Percentiles rank a stretch among this genome's conserved stretches.
Conservation (phyloP, 352 stramenopile species). For the Globisporangium solare region DNA sequence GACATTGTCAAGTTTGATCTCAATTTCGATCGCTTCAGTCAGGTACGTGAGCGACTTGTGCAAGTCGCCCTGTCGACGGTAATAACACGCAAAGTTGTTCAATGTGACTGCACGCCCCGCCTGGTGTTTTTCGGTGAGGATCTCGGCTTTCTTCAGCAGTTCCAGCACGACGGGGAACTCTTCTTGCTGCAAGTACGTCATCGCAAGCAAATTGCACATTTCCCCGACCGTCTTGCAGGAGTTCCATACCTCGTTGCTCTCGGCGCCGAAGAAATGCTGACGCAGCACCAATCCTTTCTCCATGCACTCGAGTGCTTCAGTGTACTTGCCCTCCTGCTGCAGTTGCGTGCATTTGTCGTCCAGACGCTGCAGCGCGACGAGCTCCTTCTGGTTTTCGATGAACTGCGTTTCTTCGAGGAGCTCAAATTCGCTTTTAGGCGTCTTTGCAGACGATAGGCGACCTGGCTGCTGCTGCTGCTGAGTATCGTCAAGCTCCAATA, state of each 20-base stretch:
- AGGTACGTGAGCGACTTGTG: conserved; percentile 90
- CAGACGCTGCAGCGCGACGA: conserved; percentile 85
- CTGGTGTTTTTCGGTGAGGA: conserved; percentile 87
- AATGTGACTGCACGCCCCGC: conserved; percentile 87
- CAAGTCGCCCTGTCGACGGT: conserved; percentile 87
- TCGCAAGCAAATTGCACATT: conserved; percentile 94
- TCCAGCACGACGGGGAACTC: conserved; percentile 90
- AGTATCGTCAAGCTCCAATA: conserved; percentile 31
- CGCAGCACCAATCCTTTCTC: conserved; percentile 90
- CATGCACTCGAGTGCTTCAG: conserved; percentile 92
- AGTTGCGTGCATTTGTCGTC: conserved; percentile 88
- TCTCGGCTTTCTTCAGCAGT: conserved; percentile 93
- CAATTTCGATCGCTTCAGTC: conserved; percentile 91
- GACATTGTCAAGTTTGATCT: conserved; percentile 78
- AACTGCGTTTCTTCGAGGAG: conserved; percentile 27
- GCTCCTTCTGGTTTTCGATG: conserved; percentile 77
- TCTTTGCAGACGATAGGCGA: not conserved
- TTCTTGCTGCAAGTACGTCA: conserved; percentile 95
- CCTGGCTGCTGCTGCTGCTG: conserved; percentile 4
- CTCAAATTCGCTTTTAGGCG: conserved; percentile 28
- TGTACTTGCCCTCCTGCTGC: conserved; percentile 91
- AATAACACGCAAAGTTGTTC: conserved; percentile 95
- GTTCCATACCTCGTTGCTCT: conserved; percentile 86
- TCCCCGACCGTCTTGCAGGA: conserved; percentile 92
- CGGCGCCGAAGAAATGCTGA: conserved; percentile 91